These are phyloP conservation scores for Euphorbia celastroides DNA, from an alignment of 441 rosid genomes.

Conservation along the genomic window DNA sequence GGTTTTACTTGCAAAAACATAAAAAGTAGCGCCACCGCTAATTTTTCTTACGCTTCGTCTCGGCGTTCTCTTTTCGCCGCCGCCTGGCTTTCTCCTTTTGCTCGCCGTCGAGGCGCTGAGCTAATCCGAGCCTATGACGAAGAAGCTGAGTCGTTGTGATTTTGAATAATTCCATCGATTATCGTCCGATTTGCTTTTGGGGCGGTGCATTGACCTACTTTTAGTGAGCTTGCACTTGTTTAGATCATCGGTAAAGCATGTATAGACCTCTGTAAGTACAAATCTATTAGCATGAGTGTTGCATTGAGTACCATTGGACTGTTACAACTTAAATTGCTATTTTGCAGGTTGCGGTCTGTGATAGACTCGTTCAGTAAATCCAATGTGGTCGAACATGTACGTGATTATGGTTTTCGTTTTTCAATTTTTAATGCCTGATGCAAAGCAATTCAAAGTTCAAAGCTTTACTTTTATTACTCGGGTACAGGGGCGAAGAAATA, in stretches of 20 bases:
- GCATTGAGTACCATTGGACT: not conserved
- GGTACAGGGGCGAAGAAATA: conserved; percentile 34
- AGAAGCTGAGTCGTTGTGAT: not conserved
- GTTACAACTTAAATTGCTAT: not conserved
- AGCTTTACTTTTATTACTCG: conserved; percentile 3
- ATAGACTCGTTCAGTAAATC: conserved; percentile 27
- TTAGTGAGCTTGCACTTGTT: not conserved
- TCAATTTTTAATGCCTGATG: not conserved
- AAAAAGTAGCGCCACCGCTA: not conserved
- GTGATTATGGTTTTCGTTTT: not conserved
- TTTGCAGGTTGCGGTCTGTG: conserved; percentile 26
- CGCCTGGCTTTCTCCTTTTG: not conserved
- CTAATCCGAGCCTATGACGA: not conserved
- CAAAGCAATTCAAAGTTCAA: not conserved
- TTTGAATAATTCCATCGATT: not conserved
- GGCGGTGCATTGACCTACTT: not conserved
- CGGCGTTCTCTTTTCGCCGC: not conserved
- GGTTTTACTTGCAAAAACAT: not conserved
- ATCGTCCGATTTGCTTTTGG: not conserved
- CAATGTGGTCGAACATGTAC: conserved; percentile 22
- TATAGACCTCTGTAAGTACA: conserved; percentile 37
- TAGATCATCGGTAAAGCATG: conserved; percentile 22
- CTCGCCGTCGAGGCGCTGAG: not conserved
- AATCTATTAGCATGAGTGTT: not conserved
- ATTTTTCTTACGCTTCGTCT: not conserved